Evolutionary conservation across 768 basidiomycete genomes (phyloP).

Genomic region (Rossbeevera mucosa): DNA sequence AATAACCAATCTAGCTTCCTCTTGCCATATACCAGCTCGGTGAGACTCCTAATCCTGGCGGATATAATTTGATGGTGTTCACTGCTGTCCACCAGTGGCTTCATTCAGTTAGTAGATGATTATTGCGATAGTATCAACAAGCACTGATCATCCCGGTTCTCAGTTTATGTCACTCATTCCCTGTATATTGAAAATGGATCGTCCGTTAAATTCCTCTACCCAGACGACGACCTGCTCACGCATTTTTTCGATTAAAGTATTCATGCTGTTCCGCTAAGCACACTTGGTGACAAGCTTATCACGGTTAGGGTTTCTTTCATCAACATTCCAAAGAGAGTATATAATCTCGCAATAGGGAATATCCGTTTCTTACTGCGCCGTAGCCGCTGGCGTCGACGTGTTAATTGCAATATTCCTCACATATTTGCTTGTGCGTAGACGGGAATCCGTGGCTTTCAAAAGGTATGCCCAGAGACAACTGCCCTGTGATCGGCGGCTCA

Average conservation of each 20-base stretch:
- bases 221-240: background rate
- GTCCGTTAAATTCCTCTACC: background rate
- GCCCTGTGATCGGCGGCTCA: background rate
- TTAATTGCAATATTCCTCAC: background rate
- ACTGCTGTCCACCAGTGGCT: background rate
- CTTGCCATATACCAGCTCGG: constrained; percentile 1
- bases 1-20: background rate
- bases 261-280: background rate
- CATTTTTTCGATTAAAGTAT: background rate
- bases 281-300: background rate
- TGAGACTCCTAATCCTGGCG: background rate
- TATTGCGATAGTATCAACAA: background rate
- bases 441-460: background rate
- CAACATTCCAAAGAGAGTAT: background rate
- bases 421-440: background rate
- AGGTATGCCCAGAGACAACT: background rate
- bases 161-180: background rate
- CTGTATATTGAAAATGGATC: background rate
- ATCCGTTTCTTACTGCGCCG: constrained; percentile 1
- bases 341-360: background rate
- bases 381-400: background rate
- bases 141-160: background rate
- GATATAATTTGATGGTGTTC: background rate
- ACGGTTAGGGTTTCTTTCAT: background rate
- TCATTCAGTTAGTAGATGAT: background rate